Percentiles rank a stretch among this genome's conserved stretches.
These are phyloP conservation scores for Podila horticola DNA, from an alignment of 192 early-diverging fungal species.

Conservation along the genomic window DNA sequence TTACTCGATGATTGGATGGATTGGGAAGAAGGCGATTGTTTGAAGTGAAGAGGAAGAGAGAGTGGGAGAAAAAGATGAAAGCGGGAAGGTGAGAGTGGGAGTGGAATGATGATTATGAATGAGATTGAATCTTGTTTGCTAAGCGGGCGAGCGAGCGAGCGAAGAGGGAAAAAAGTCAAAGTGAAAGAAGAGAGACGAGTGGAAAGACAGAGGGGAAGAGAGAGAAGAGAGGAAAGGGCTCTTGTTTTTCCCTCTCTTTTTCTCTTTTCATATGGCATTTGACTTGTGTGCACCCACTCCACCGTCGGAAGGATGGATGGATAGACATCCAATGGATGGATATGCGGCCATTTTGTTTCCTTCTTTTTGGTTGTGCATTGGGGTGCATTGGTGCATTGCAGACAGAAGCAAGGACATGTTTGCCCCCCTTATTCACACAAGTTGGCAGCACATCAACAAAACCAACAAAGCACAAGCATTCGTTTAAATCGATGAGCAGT, in stretches of 20 bases:
- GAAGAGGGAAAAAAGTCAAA: not conserved
- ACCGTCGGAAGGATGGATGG: not conserved
- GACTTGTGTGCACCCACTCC: not conserved
- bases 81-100: not conserved
- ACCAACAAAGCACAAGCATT: too few relatives aligned
- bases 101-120: not conserved
- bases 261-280: too few relatives aligned
- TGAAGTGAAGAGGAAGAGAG: not conserved
- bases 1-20: not conserved
- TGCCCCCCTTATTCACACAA: too few relatives aligned
- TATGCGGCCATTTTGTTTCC: not conserved
- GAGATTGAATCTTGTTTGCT: not conserved
- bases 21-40: not conserved
- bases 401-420: not conserved
- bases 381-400: not conserved
- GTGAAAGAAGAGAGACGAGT: not conserved
- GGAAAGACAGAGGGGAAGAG: not conserved
- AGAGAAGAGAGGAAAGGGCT: not conserved
- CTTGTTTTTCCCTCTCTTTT: too few relatives aligned
- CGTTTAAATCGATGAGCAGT: too few relatives aligned
- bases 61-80: not conserved
- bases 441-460: too few relatives aligned
- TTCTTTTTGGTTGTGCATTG: not conserved
- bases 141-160: not conserved
- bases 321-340: not conserved